phyloP scores from a whole-genome alignment of 2,329 filamentous ascomycete genomes.

The Nothomitra cinnamomea region DNA sequence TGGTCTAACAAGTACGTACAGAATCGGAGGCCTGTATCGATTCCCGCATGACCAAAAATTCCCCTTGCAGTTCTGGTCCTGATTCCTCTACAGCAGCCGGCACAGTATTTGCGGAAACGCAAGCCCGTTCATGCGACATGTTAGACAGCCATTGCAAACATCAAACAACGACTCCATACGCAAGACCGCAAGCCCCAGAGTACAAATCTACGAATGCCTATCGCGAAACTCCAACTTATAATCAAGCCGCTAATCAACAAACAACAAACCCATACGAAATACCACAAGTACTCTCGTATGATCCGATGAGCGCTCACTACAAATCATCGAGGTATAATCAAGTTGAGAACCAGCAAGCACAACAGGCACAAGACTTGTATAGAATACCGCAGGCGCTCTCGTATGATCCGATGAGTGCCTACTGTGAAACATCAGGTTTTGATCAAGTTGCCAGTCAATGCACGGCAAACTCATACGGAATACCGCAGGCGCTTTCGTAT shows the following conservation, averaged over 20 bases:
- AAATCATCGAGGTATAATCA: background rate
- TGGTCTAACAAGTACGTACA: no score
- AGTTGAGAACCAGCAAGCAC: background rate
- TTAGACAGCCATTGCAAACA: background rate
- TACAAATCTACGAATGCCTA: background rate
- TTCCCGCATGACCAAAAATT: no score
- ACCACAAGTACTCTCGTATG: background rate
- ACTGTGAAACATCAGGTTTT: background rate
- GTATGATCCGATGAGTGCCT: background rate
- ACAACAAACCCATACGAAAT: slow-evolving; percentile 1
- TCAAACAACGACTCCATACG: background rate
- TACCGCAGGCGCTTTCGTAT: background rate
- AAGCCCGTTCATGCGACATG: no score
- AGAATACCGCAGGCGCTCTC: no score
- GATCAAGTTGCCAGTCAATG: background rate
- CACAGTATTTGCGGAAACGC: no score
- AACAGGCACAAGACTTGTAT: background rate
- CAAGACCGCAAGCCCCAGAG: no score
- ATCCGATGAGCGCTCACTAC: background rate
- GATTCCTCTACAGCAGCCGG: no score
- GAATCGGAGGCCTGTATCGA: no score
- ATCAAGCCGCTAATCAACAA: background rate
- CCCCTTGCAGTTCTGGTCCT: no score
- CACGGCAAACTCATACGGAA: background rate
- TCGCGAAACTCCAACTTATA: background rate